Base-by-base conservation (phyloP, 1,284 basidiomycete genomes). In the Trametes hirsuta region DNA sequence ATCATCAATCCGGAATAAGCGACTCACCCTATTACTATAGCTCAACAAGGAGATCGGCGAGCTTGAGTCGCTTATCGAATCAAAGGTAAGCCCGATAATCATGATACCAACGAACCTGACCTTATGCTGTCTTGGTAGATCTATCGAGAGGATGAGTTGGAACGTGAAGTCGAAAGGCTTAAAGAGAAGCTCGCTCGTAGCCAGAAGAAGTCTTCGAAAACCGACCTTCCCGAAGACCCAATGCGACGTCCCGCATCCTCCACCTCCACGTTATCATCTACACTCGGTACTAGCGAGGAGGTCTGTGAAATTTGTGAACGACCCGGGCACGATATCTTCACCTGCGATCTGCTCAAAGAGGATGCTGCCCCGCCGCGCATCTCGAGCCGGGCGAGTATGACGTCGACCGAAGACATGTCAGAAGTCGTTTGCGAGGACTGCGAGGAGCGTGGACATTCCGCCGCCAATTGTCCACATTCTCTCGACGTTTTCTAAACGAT, bases 61-160 rank as follows among this genome's bases (percentile, higher is more conserved):
- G 72, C 81, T 97, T 22, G 95, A 97, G 74, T 84, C 87, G 58
- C 79, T 97, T 46, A 87, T 97, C 39, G 95, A 97, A 74, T 85
- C 92, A 58, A 97, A 97, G 85, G 88, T 88, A 62, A 53, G 77
- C 55, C 45, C 41, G 37, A 45, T 51, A 41, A 34, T 11, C 18
- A 9, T 12, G 36, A 3, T 41, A 22, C 14, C 21, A 30, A 25
- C 22, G 34, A 36, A 11, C 55, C 36, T 35, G 30, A 25, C 55
- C 59, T 53, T n/a, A 44, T 47, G 12, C 52, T n/a, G 6, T 34
- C 21, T 12, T 37, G 10, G 6, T 51, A 91, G 88, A 97, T 97
- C 66, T 96, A 96, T 74, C 87, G 89, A 53, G 94, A 97, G 84
- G 95, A 95, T 71, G 95, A 96, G 70, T 86, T 97, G 40, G 95